Evolutionary conservation across 1,284 basidiomycete species (phyloP), one percentile per base, ranked within the genome.

Genomic region (Limonomyces culmigenus): DNA sequence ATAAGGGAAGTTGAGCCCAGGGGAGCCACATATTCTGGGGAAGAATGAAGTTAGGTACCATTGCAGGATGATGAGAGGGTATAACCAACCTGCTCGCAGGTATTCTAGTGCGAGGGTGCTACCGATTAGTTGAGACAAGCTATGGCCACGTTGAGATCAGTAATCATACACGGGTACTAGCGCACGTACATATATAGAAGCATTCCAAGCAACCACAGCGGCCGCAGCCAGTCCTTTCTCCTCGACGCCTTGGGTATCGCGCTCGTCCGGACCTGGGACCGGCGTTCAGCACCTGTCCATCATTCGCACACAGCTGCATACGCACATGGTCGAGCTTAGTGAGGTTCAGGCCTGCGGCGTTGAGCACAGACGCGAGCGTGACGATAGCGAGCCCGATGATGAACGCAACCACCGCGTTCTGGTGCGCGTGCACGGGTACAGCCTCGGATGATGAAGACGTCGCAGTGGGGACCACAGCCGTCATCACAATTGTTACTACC

Each of bases 321-420:
- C n/a, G n/a, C 43, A 79, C 79, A 67, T 85, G 80, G 54, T 88
- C 84, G 23, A 86, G 56, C 52, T 88, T 88, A 31, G 79, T 83
- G 41, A 88, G 58, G 50, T 87, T 88, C 33, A 88, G 61, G 16
- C 86, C 85, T 1, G 78, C 80, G 29, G 85, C 86, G 47, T 88
- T 89, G 45, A 86, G 63, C 11, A 88, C 67, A 5, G 78, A 83
- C 1, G 86, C 79, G 12, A 80, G 59, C 2, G 80, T 58, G 32
- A 87, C 71, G 47, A 89, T 88, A 29, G 72, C 55, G 38, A 88
- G 68, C 5, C 84, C 81, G 41, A 85, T 85, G 42, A 85, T 73
- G 50, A 86, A 86, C 2, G 75, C 70, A 21, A 77, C 65, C 40
- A 78, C 70, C 13, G 80, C 63, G 49, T 58, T 76, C n/a, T 50